Conservation (phyloP, 176 grass and related monocot genomes). For the Chloris gayana region DNA sequence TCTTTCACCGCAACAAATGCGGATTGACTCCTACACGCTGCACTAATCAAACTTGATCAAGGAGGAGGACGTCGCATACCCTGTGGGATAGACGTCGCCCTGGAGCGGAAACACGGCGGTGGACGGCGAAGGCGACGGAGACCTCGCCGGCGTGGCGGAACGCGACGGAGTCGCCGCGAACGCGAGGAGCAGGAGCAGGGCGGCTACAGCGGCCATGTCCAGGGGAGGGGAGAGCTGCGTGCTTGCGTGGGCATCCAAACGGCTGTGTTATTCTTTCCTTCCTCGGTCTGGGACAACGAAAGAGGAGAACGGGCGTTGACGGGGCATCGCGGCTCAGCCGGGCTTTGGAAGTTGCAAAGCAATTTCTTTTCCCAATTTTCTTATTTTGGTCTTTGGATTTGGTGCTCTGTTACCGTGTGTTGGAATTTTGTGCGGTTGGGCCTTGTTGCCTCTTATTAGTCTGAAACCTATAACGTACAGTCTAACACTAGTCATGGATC, state of each 20-base stretch:
- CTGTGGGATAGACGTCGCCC: constrained; percentile 73
- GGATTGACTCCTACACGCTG: not conserved
- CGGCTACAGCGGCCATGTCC: constrained; percentile 18
- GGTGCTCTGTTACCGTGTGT: too few relatives aligned
- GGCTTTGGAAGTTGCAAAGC: not conserved
- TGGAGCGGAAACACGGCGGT: constrained; percentile 67
- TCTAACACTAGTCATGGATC: too few relatives aligned
- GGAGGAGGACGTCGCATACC: constrained; percentile 32
- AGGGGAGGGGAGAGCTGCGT: not conserved
- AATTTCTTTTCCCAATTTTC: not conserved
- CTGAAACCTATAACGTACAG: too few relatives aligned
- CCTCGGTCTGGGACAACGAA: not conserved
- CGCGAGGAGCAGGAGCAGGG: constrained; percentile 19
- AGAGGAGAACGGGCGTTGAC: not conserved
- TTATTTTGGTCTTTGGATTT: not conserved
- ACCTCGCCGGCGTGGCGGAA: constrained; percentile 34
- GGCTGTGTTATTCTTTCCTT: not conserved
- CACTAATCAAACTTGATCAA: not conserved
- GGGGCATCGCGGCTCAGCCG: not conserved
- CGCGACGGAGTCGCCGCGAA: constrained; percentile 8
- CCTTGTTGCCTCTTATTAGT: too few relatives aligned
- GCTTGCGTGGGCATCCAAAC: not conserved
- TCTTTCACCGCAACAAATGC: not conserved
- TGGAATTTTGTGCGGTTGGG: too few relatives aligned
- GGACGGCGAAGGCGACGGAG: constrained; percentile 10